Base-by-base conservation (phyloP, 768 basidiomycete genomes). In the Rhizopogon roseolus region DNA sequence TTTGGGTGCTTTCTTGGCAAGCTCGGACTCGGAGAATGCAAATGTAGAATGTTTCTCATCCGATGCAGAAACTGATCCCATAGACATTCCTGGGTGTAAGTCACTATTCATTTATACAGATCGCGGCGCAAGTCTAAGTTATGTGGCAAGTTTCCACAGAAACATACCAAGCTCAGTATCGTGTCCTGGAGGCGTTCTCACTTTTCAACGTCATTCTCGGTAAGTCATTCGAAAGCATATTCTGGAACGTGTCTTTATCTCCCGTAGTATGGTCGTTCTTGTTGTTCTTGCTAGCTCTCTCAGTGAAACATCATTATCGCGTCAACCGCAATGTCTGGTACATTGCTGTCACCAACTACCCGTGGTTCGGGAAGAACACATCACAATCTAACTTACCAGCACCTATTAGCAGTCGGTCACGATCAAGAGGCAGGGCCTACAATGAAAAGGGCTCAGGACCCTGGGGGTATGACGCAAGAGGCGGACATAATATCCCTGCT, bases 81-180 rank as follows among this genome's bases (percentile, higher is more conserved):
- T 86, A 40, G 78, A 82, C 29, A 69, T 81, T 53, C 81, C 85
- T 52, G 81, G 78, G 58, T 90, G 89, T 90, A 63, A 72, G 88
- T 76, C 38, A 40, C 16, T 50, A 4, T 52, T 32, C n/a, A 4
- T 46, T 49, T 9, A 22, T n/a, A 37, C 11, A 14, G 41, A 49
- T 25, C 2, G 22, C 22, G 22, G 13, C 13, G 1, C 34, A 36
- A 32, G 19, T 25, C 51, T 52, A 11, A 48, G 14, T 9, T 48
- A 46, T 52, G 38, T 29, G 8, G 17, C 16, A 61, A 92, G 90
- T 91, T 71, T 84, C 88, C 53, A 91, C 89, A 22, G 86, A 90
- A 61, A 88, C 88, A 56, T 93, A 86, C 66, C 90, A 90, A 59
- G 89, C 90, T n/a, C 90, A 91, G 75, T 92, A 91, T 66, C 82